These are phyloP conservation scores for Graphilbum sp. DNA, from an alignment of 2,329 filamentous ascomycete species.

Conservation along the genomic window DNA sequence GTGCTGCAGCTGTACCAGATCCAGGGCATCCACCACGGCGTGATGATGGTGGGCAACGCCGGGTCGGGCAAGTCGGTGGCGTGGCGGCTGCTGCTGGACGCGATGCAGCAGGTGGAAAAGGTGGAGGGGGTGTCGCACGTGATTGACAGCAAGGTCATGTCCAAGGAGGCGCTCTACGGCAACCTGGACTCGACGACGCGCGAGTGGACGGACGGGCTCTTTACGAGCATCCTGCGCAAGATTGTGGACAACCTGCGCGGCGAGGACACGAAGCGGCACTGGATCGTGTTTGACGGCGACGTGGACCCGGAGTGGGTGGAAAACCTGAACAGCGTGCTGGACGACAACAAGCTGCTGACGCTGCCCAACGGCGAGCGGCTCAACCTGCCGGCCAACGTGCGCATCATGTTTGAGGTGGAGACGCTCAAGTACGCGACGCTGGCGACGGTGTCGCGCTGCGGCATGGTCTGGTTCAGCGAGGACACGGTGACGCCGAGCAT, in stretches of 20 bases:
- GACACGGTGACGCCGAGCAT: conserved; percentile 87
- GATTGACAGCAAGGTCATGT: conserved; percentile 99
- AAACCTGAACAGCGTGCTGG: conserved; percentile 97
- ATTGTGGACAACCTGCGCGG: conserved; percentile 98
- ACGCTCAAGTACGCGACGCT: conserved; percentile 93
- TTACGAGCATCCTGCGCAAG: conserved; percentile 93
- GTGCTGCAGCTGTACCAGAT: conserved; percentile 95
- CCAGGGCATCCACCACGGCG: conserved; percentile 93
- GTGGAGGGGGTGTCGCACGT: conserved; percentile 92
- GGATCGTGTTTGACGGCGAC: conserved; percentile 98
- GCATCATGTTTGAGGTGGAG: conserved; percentile 99
- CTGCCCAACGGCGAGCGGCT: conserved; percentile 96
- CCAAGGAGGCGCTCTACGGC: conserved; percentile 92
- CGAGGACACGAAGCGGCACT: conserved; percentile 91
- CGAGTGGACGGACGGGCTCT: conserved; percentile 97
- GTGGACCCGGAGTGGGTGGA: conserved; percentile 99
- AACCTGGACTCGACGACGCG: conserved; percentile 91
- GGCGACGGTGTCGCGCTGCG: conserved; percentile 96
- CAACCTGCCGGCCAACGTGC: conserved; percentile 82
- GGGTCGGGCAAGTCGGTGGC: conserved; percentile 94
- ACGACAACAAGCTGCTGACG: conserved; percentile 96
- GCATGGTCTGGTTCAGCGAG: conserved; percentile 99
- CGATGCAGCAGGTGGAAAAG: conserved; percentile 77
- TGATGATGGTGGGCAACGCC: conserved; percentile 99
- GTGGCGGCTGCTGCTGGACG: conserved; percentile 84